These are phyloP conservation scores for Begonia loranthoides DNA, from an alignment of 306 rosid species.

Conservation along the genomic window DNA sequence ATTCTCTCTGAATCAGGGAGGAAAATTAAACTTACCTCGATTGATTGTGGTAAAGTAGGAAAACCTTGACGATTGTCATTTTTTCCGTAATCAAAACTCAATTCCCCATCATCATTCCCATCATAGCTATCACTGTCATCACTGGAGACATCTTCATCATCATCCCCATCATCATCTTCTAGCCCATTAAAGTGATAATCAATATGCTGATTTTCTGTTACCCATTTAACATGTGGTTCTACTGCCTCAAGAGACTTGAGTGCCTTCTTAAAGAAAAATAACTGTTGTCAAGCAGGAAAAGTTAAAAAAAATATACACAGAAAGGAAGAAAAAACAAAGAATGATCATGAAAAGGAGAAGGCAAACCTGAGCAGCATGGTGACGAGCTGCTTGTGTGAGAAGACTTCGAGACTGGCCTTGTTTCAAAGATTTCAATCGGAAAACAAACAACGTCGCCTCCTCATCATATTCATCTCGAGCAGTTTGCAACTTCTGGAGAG, in stretches of 20 bases:
- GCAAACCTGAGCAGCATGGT: conserved; percentile 92
- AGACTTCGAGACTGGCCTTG: conserved; percentile 96
- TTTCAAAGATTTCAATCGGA: conserved; percentile 92
- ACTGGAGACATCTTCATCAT: conserved; percentile 25
- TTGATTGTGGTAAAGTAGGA: conserved; percentile 30
- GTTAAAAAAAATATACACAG: not conserved
- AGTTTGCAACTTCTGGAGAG: conserved; percentile 59
- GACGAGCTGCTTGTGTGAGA: conserved; percentile 98
- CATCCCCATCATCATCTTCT: conserved; percentile 58
- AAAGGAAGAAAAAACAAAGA: conserved; percentile 1
- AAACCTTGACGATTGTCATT: conserved; percentile 41
- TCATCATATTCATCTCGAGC: conserved; percentile 92
- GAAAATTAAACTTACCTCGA: conserved; percentile 41
- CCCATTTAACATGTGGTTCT: conserved; percentile 76
- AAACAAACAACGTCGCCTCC: conserved; percentile 85
- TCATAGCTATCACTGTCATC: conserved; percentile 31
- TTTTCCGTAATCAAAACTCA: conserved; percentile 76
- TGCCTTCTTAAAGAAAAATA: conserved; percentile 80
- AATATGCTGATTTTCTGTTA: conserved; percentile 79
- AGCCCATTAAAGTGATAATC: conserved; percentile 83
- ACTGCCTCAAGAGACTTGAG: conserved; percentile 72
- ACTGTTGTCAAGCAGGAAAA: conserved; percentile 39
- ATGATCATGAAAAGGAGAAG: conserved; percentile 4
- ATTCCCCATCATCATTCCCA: conserved; percentile 67
- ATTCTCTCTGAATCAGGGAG: too few species aligned